Base-by-base conservation (phyloP, 1,139 yeast species). In the Hansenula lynferdii region DNA sequence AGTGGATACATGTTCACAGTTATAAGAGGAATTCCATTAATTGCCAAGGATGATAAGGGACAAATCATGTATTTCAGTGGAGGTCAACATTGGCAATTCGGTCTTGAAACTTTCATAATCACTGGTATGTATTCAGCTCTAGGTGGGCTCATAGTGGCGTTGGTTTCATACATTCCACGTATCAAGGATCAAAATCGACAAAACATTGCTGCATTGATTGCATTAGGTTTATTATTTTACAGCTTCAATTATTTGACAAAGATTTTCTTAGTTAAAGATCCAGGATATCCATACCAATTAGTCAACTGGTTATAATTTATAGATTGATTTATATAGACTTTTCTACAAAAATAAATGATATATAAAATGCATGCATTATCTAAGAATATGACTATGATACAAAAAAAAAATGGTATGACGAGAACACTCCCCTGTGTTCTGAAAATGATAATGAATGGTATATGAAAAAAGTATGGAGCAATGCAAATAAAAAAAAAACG, bases 1-100 rank as follows among this genome's bases (percentile, higher is more conserved):
- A 69, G 84, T 27, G 94, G 94, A 2, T 75, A 74, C 47, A 80
- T 76, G 59, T 84, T 78, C 53, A 72, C 84, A 1, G 59, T 72
- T 22, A 77, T 79, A 41, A 67, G 77, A 47, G 69, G 69, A 3
- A 75, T 77, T 1, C 87, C 90, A 4, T 77, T 84, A 39, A 49
- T 83, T n/a, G 78, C 83, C 2, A 65, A 64, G 39, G 72, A 70
- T 9, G 52, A 58, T 5, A 48, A 69, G 2, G 73, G 75, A 7
- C 60, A 64, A 7, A 58, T 76, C 28, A 68, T 81, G 57, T 68
- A 65, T 48, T 73, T 79, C 36, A 72, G 84, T 46, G 86, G 86
- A 7, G 86, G 85, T 2, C 58, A 61, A 8, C 74, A 70, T 42
- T 78, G 77, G 64, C 92, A 83, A 56, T 78, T 82, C 58, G 92